These are phyloP conservation scores for Candida mesenterica DNA, from an alignment of 1,139 yeast genomes.

Conservation along the genomic window DNA sequence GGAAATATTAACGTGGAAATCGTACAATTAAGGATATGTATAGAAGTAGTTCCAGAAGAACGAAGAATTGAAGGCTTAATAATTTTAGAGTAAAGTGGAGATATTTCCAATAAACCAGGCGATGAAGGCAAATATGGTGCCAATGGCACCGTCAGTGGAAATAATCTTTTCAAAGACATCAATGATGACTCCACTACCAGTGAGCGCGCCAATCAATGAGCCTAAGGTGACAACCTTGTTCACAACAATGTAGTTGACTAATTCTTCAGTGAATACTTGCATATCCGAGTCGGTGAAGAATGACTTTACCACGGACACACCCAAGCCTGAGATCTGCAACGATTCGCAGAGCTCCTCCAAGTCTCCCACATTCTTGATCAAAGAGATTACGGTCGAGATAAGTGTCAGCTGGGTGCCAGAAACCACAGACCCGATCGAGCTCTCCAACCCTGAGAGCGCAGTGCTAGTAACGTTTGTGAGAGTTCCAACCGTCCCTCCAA, in stretches of 20 bases:
- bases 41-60: too few relatives aligned
- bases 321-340: conserved; percentile 30
- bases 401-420: conserved; percentile 9
- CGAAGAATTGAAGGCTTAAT: background rate
- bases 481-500: conserved; percentile 15
- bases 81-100: background rate
- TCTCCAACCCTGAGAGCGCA: conserved; percentile 4
- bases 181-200: conserved; percentile 13
- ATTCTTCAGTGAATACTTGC: conserved; percentile 20
- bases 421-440: conserved; percentile 5
- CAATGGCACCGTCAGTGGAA: conserved; percentile 11
- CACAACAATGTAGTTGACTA: conserved; percentile 18
- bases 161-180: conserved; percentile 12
- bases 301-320: conserved; percentile 23
- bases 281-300: conserved; percentile 21
- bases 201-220: conserved; percentile 13
- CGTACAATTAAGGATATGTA: too few relatives aligned
- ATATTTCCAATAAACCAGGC: conserved; percentile 4
- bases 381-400: conserved; percentile 12
- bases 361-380: conserved; percentile 18
- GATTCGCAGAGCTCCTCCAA: conserved; percentile 24
- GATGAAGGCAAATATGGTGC: conserved; percentile 6
- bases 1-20: too few relatives aligned
- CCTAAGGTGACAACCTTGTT: conserved; percentile 20
- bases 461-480: conserved; percentile 10